Evolutionary conservation across 2,329 filamentous ascomycete genomes (phyloP), one percentile per base, ranked within the genome.

Genomic region (Trichoderma koningii): DNA sequence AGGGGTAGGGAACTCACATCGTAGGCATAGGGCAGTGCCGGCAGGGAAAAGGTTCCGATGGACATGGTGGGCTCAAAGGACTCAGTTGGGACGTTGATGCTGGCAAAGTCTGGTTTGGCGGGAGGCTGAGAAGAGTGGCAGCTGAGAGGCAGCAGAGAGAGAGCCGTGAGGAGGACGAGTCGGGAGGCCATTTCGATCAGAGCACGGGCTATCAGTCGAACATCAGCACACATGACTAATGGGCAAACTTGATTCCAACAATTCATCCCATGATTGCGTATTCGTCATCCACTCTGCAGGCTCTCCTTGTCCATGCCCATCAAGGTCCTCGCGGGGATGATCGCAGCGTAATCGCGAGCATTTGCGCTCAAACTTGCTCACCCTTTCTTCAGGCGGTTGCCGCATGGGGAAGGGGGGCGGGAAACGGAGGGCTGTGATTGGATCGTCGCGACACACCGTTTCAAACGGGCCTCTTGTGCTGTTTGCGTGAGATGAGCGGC

Each of bases 21-120:
- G 74, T 91, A 91, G 66, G 82, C 84, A 73, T 91, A 92, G 17
- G 88, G 88, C 10, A 91, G 81, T 55, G 81, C 76, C 42, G 89
- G 89, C 5, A 91, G 85, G 7, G 80, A 83, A 76, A 89, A 90
- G 10, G 78, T 78, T 63, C 67, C 74, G 42, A 70, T 70, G 53
- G 79, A 73, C 80, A 80, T 80, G 53, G 42, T 69, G 68, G 61
- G 38, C 51, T 56, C 55, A 19, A 38, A 62, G 4, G 52, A 51
- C 7, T 41, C 44, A 12, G 42, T 28, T 17, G 53, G 47, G 10
- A 28, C 41, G 14, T 53, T 53, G 23, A 59, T 57, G 17, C 62
- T 64, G 47, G 53, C 53, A 19, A 64, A 52, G 14, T 59, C 53
- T 15, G 62, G 62, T 53, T 64, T 64, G 3, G 38, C 57, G 6